Conservation (phyloP, 1,139 yeast species). For the Yamadazyma trypodendri region DNA sequence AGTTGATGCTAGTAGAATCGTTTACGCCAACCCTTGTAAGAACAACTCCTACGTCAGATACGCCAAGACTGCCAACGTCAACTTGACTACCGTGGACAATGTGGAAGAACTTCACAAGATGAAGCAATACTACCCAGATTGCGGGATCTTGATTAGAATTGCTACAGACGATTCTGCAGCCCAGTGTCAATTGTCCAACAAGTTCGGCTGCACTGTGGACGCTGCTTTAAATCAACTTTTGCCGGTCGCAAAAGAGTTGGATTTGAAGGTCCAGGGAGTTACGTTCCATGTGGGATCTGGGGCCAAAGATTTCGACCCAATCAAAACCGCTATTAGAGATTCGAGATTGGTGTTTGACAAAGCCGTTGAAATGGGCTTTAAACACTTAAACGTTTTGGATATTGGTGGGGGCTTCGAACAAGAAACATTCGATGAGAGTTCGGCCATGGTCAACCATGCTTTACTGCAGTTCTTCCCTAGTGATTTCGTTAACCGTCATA, state of each 20-base stretch:
- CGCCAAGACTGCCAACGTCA: slow-evolving; percentile 56
- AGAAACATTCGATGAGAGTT: slow-evolving; percentile 62
- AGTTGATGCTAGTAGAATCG: slow-evolving; percentile 61
- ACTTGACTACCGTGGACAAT: slow-evolving; percentile 87
- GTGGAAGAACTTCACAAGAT: slow-evolving; percentile 80
- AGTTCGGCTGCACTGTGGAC: slow-evolving; percentile 77
- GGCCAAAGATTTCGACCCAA: slow-evolving; percentile 70
- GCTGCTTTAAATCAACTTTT: slow-evolving; percentile 56
- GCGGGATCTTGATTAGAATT: slow-evolving; percentile 74
- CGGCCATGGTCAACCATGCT: slow-evolving; percentile 55
- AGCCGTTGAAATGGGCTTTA: slow-evolving; percentile 48
- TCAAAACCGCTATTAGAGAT: slow-evolving; percentile 71
- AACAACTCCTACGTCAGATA: slow-evolving; percentile 75
- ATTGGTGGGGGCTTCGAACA: slow-evolving; percentile 93
- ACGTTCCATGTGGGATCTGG: slow-evolving; percentile 98
- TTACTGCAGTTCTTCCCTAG: slow-evolving; percentile 59
- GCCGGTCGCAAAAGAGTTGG: slow-evolving; percentile 59
- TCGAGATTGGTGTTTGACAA: slow-evolving; percentile 68
- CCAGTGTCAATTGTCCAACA: slow-evolving; percentile 82
- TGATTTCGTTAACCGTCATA: slow-evolving; percentile 24
- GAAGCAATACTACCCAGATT: slow-evolving; percentile 62
- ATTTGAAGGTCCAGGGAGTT: slow-evolving; percentile 72
- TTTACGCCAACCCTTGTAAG: slow-evolving; percentile 95
- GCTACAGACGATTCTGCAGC: slow-evolving; percentile 90
- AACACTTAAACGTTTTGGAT: slow-evolving; percentile 58